A percentile compares a stretch with the other conserved stretches of the same genome.
Evolutionary conservation across 2,329 filamentous ascomycete genomes (phyloP).

Genomic region (Camillea tinctor): DNA sequence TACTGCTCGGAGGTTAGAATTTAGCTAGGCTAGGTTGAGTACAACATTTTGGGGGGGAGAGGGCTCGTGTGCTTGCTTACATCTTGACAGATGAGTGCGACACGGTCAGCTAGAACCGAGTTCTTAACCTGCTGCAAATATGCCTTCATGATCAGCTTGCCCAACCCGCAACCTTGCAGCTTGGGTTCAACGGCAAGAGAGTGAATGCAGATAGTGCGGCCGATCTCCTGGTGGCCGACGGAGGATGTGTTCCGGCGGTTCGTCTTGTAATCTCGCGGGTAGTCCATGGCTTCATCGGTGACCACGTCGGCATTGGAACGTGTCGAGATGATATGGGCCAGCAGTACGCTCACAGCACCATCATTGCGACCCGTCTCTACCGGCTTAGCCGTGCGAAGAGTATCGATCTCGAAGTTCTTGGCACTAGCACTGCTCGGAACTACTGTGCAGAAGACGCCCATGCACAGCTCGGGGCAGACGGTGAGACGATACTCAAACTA

Average conservation of each 20-base stretch:
- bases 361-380: slow-evolving; percentile 60
- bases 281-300: slow-evolving; percentile 74
- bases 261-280: slow-evolving; percentile 66
- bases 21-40: not conserved
- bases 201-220: slow-evolving; percentile 76
- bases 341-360: slow-evolving; percentile 58
- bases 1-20: slow-evolving; percentile 40
- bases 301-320: slow-evolving; percentile 63
- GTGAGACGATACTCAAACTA: slow-evolving; percentile 77
- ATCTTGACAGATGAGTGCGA: slow-evolving; percentile 76
- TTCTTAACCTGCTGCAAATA: slow-evolving; percentile 76
- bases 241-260: slow-evolving; percentile 40
- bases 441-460: slow-evolving; percentile 76
- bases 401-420: slow-evolving; percentile 50
- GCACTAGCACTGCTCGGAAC: slow-evolving; percentile 39
- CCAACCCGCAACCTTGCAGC: slow-evolving; percentile 72
- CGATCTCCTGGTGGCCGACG: slow-evolving; percentile 74
- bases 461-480: slow-evolving; percentile 71
- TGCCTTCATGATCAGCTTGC: slow-evolving; percentile 68
- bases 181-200: slow-evolving; percentile 77
- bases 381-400: slow-evolving; percentile 51
- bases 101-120: slow-evolving; percentile 66
- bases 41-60: slow-evolving; percentile 1
- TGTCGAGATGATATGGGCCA: slow-evolving; percentile 78
- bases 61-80: slow-evolving; percentile 42